These are phyloP conservation scores for Aspergillus funiculosus DNA, from an alignment of 495 filamentous ascomycete species.

Conservation along the genomic window DNA sequence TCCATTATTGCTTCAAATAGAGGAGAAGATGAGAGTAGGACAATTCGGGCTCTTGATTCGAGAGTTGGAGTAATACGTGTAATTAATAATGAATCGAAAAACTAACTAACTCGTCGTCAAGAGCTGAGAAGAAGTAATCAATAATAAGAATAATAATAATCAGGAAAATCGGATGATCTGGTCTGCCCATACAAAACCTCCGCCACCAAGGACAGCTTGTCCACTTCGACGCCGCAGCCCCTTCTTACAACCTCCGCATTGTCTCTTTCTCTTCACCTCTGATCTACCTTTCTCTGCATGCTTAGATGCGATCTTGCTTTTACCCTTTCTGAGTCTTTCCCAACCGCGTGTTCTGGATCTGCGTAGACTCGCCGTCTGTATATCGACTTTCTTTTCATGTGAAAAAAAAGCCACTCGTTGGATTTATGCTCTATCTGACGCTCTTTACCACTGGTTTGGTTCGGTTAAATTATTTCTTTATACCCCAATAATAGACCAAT, in stretches of 20 bases:
- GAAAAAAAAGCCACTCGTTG: neutral
- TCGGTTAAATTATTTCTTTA: neutral
- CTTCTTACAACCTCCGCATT: constrained; percentile 11
- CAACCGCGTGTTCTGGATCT: no score
- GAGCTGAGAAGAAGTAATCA: neutral
- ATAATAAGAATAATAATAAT: constrained; percentile 17
- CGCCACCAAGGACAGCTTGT: constrained; percentile 32
- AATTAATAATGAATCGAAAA: no score
- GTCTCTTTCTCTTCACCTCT: constrained; percentile 8
- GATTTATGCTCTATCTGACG: neutral
- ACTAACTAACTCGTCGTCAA: no score
- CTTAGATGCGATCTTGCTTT: neutral
- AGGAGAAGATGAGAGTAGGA: no score
- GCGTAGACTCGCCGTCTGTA: no score
- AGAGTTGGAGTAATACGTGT: no score
- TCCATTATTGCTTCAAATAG: neutral
- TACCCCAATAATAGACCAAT: no score
- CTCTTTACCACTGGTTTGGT: neutral
- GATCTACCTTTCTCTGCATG: neutral
- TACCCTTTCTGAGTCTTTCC: neutral
- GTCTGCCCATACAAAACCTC: constrained; percentile 13
- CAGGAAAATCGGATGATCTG: constrained; percentile 13
- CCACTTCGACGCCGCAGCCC: constrained; percentile 22
- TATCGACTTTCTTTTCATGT: constrained; percentile 9
- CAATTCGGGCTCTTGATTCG: no score